Evolutionary conservation across 2,329 filamentous ascomycete genomes (phyloP).

Genomic region (Ambrosiella xylebori): DNA sequence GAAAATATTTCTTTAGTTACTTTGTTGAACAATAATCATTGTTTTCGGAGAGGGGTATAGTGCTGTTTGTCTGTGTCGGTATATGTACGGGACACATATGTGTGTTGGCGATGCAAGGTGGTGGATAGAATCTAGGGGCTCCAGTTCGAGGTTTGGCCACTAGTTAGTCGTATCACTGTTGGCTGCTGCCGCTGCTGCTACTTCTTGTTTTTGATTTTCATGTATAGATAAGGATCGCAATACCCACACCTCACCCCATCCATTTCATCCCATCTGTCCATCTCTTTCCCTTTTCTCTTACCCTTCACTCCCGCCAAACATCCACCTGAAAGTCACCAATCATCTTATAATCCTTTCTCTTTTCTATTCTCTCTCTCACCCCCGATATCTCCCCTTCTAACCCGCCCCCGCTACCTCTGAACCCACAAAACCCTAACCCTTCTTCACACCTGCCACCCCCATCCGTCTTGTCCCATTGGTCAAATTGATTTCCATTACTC

Average conservation of each 20-base stretch:
- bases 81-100: neutral
- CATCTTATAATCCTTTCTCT: neutral
- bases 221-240: neutral
- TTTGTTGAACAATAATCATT: neutral
- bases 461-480: conserved; percentile 11
- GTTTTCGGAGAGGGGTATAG: neutral
- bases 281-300: neutral
- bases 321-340: neutral
- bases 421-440: neutral
- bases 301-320: neutral
- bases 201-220: no score
- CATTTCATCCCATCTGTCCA: no score
- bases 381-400: neutral
- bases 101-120: neutral
- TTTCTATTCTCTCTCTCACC: neutral
- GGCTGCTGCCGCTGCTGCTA: no score
- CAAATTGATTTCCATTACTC: conserved; percentile 3
- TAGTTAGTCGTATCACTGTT: no score
- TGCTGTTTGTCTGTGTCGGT: neutral
- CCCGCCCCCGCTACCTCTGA: neutral
- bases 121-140: neutral
- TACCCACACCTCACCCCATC: neutral
- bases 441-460: neutral
- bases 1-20: neutral
- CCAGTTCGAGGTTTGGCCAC: no score